Base-by-base conservation (phyloP, 768 basidiomycete genomes). In the Podaxis mareebaensis region DNA sequence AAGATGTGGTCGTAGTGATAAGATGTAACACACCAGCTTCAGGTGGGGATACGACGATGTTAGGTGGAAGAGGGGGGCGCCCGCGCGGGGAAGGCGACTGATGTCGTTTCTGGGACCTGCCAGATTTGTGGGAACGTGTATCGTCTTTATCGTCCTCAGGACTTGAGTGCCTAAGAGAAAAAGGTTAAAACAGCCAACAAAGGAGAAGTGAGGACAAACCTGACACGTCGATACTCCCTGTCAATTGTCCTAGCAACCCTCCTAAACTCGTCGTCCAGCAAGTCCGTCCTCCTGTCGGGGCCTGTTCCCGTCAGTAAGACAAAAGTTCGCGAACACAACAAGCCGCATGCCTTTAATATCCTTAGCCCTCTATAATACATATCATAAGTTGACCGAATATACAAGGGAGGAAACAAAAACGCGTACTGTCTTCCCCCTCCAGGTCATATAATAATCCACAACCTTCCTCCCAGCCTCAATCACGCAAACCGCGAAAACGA, bases 401-500 rank as follows among this genome's bases (percentile, higher is more conserved):
- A 30, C 53, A 24, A 26, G 59, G 33, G 61, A 22, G 55, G 3
- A 63, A 53, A 38, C 58, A 11, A 52, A 33, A 53, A 26, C 67
- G 64, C 78, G 56, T 53, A 81, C 81, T 56, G 71, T 75, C 69
- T 78, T 75, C 13, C 78, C 76, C 65, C 75, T 73, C 82, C 82
- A 83, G 33, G 79, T 78, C 79, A 82, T 79, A 65, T 83, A 83
- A 69, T 81, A 83, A 67, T 84, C 81, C 38, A 82, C 76, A 42
- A 76, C 76, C 65, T 77, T 80, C 58, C 74, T 73, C 22, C 75
- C 77, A 11, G 74, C 75, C 24, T 78, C 75, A 65, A 72, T 70
- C 17, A 73, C 76, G 20, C 79, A 75, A 63, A 82, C 76, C 3
- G 80, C 83, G 67, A 83, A 83, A 13, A 83, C 81, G 22, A 82